Conservation (phyloP, 2,329 filamentous ascomycete species). For the Neopestalotiopsis clavispora region DNA sequence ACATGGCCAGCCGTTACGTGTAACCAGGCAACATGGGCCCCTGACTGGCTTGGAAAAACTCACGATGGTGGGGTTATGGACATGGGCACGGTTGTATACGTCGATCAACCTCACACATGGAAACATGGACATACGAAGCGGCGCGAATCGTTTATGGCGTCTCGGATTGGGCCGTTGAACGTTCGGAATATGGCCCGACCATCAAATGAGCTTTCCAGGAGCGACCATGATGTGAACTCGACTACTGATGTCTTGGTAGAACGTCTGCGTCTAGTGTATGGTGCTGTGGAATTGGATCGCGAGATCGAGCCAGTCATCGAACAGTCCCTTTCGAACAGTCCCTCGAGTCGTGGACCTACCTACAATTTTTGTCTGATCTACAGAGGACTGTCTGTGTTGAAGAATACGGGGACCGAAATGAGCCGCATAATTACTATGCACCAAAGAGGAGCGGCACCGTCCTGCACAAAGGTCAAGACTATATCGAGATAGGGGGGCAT, state of each 20-base stretch:
- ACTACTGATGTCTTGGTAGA: not conserved
- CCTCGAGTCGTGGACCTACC: not conserved
- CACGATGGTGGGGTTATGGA: slow-evolving; percentile 7
- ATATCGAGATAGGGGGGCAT: not conserved
- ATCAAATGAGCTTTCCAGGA: not conserved
- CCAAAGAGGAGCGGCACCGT: not conserved
- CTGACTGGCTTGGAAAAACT: slow-evolving; percentile 3
- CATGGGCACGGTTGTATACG: not conserved
- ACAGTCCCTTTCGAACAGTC: not conserved
- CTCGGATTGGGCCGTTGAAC: slow-evolving; percentile 2
- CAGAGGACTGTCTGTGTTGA: not conserved
- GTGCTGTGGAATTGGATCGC: not conserved
- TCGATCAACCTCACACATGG: slow-evolving; percentile 2
- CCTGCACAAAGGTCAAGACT: not conserved
- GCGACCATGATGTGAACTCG: not conserved
- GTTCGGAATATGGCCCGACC: not conserved
- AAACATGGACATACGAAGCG: not conserved
- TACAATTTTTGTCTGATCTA: not conserved
- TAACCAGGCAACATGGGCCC: not conserved
- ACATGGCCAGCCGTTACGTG: not conserved
- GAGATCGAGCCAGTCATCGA: not conserved
- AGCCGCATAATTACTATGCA: not conserved
- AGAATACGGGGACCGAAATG: not conserved
- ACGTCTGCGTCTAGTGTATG: not conserved
- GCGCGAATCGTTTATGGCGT: slow-evolving; percentile 3